Evolutionary conservation across 1,139 yeast species (phyloP).

Genomic region (Petasospora fabianii): DNA sequence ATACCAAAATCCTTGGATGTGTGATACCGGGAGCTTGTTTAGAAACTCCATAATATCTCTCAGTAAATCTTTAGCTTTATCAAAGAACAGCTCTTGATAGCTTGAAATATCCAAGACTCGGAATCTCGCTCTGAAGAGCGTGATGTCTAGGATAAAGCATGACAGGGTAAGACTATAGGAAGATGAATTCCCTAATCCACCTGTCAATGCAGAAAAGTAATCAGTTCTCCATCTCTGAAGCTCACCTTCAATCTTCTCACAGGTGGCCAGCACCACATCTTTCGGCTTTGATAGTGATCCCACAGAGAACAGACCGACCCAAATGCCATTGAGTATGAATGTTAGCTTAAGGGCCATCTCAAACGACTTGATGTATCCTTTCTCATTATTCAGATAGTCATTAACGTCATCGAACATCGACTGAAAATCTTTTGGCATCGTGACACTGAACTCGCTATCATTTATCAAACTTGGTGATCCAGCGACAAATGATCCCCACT

Average conservation of each 20-base stretch:
- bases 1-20: slow-evolving; percentile 14
- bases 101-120: background rate
- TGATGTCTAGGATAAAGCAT: slow-evolving; percentile 7
- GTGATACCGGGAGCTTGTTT: background rate
- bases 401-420: slow-evolving; percentile 8
- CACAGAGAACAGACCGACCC: slow-evolving; percentile 8
- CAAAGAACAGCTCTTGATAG: slow-evolving; percentile 7
- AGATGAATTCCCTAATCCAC: background rate
- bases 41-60: slow-evolving; percentile 4
- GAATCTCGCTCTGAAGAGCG: slow-evolving; percentile 9
- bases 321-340: slow-evolving; percentile 7
- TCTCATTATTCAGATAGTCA: slow-evolving; percentile 7
- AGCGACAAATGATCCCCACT: slow-evolving; percentile 11
- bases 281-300: slow-evolving; percentile 1
- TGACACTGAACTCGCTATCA: slow-evolving; percentile 8
- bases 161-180: slow-evolving; percentile 5
- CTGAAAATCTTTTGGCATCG: slow-evolving; percentile 4
- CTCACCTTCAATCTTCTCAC: slow-evolving; percentile 2
- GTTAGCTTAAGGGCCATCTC: slow-evolving; percentile 9
- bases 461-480: slow-evolving; percentile 12
- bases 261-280: background rate
- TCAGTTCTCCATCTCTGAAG: slow-evolving; percentile 5
- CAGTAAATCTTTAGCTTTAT: slow-evolving; percentile 6
- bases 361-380: slow-evolving; percentile 5
- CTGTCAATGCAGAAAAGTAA: background rate